Evolutionary conservation across 2,329 filamentous ascomycete genomes (phyloP).

Genomic region (Fusarium lyarnte): DNA sequence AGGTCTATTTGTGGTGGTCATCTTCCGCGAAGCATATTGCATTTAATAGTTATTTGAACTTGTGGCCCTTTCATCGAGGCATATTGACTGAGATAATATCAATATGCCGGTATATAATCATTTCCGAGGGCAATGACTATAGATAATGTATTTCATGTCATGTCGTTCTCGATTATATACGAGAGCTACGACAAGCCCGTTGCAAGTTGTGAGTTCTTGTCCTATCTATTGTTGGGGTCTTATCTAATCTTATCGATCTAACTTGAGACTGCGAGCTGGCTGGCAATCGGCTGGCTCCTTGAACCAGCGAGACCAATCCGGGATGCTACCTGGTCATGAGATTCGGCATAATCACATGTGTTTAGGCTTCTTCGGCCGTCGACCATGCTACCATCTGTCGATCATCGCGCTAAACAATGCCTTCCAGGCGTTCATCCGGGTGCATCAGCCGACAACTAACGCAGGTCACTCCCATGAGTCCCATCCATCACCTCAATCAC

Average conservation of each 20-base stretch:
- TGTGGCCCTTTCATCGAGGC: not conserved
- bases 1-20: too few relatives aligned
- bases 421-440: not conserved
- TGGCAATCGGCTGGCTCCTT: too few relatives aligned
- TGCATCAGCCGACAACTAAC: not conserved
- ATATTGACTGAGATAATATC: not conserved
- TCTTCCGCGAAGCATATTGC: rapidly evolving
- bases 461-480: not conserved
- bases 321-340: too few relatives aligned
- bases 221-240: not conserved
- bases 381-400: not conserved
- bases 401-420: not conserved
- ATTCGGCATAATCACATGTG: not conserved
- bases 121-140: rapidly evolving
- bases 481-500: not conserved
- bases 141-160: too few relatives aligned
- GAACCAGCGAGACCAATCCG: not conserved
- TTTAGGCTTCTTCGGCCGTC: not conserved
- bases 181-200: rapidly evolving
- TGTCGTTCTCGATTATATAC: too few relatives aligned
- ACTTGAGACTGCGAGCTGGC: too few relatives aligned
- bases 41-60: not conserved
- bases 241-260: not conserved
- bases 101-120: rapidly evolving
- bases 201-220: too few relatives aligned